These are phyloP conservation scores for Heritiera littoralis DNA, from an alignment of 345 rosid species.

Conservation along the genomic window DNA sequence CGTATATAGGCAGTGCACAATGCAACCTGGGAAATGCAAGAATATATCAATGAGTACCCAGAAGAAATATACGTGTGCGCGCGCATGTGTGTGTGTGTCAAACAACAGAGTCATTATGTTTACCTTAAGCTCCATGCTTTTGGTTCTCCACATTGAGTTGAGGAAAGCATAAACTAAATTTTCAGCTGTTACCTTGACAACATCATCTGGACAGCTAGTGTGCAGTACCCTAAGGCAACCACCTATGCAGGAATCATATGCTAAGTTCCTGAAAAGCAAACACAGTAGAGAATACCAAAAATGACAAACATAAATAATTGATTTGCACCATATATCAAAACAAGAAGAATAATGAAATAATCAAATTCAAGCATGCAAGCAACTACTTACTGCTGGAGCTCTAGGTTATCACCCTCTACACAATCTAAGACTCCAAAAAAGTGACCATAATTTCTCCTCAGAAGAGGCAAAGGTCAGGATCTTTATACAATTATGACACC, in stretches of 20 bases:
- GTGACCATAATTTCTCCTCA: constrained; percentile 13
- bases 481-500: not conserved
- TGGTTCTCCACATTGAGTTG: constrained; percentile 64
- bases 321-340: not conserved
- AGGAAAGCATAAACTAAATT: constrained; percentile 56
- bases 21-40: constrained; percentile 57
- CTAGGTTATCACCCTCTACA: constrained; percentile 12
- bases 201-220: constrained; percentile 68
- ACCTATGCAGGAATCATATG: constrained; percentile 80
- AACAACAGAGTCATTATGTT: not conserved
- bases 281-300: constrained; percentile 9
- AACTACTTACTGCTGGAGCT: not conserved
- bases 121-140: constrained; percentile 88
- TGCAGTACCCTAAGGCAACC: constrained; percentile 64
- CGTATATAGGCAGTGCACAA: constrained; percentile 67
- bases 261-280: constrained; percentile 51
- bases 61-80: too few relatives aligned
- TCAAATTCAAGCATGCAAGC: too few relatives aligned
- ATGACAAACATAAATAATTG: not conserved
- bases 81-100: not conserved
- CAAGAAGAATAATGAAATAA: not conserved
- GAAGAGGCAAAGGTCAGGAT: not conserved
- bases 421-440: constrained; percentile 8
- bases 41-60: not conserved
- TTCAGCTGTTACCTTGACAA: constrained; percentile 70